Percentiles rank a stretch among this genome's conserved stretches.
These are phyloP conservation scores for Xylaria longipes DNA, from an alignment of 495 filamentous ascomycete species.

Conservation along the genomic window DNA sequence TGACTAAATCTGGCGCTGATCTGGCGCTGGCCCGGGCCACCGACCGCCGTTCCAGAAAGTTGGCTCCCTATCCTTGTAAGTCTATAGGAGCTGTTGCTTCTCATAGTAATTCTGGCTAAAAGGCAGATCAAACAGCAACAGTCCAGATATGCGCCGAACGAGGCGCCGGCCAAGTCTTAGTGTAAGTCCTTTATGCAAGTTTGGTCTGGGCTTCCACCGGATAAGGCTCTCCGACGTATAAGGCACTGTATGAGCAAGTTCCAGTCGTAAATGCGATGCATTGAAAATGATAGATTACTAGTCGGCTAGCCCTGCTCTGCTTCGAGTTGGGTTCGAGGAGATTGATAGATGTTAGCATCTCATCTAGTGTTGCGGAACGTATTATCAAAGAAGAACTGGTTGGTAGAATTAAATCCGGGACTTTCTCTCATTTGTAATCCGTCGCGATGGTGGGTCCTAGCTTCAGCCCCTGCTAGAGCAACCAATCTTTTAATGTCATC, in stretches of 20 bases:
- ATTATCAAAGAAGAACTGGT: background rate
- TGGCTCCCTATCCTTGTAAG: constrained; percentile 23
- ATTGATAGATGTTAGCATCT: background rate
- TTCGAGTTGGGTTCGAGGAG: background rate
- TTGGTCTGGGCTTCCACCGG: background rate
- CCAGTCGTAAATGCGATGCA: background rate
- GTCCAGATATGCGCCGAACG: constrained; percentile 30
- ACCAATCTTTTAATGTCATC: background rate
- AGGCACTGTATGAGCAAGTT: background rate
- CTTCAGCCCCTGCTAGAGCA: background rate
- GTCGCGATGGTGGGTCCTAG: background rate
- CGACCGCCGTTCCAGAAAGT: constrained; percentile 53
- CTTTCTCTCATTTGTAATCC: background rate
- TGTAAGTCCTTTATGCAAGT: constrained; percentile 2
- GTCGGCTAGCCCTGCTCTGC: background rate
- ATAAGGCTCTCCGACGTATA: constrained; percentile 3
- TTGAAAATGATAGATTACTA: background rate
- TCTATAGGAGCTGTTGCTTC: constrained; percentile 22
- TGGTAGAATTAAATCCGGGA: background rate
- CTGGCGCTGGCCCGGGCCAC: constrained; percentile 47
- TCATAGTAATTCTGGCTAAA: constrained; percentile 54
- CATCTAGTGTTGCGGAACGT: background rate
- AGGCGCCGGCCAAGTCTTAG: background rate
- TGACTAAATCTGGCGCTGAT: constrained; percentile 31
- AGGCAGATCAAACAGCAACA: constrained; percentile 52